Evolutionary conservation across 2,329 filamentous ascomycete genomes (phyloP).

Genomic region (Trichophaea hybrida): DNA sequence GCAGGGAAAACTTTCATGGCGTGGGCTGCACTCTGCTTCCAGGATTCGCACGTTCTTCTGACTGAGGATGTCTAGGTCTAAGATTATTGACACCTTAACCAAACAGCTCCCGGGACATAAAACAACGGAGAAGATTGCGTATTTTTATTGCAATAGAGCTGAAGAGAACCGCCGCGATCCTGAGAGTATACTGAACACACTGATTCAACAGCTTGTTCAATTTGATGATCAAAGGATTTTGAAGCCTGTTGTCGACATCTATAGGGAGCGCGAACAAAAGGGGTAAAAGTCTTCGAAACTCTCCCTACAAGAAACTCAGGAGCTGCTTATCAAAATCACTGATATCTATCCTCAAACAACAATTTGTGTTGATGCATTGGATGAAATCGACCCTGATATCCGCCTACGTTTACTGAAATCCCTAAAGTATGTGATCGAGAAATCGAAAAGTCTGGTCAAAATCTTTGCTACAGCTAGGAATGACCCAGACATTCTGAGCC

Average conservation of each 20-base stretch:
- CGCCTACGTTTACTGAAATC: neutral
- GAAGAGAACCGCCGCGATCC: neutral
- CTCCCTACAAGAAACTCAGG: neutral
- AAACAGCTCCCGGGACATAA: neutral
- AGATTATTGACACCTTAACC: neutral
- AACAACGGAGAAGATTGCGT: neutral
- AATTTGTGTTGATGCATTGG: constrained; percentile 2
- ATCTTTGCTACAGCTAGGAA: constrained; percentile 3
- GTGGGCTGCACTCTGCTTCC: neutral
- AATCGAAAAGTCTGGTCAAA: constrained; percentile 1
- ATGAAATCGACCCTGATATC: neutral
- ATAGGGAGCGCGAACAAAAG: neutral
- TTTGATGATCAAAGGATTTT: neutral
- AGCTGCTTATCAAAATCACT: constrained; percentile 1
- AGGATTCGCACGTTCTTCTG: neutral
- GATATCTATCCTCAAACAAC: constrained; percentile 1
- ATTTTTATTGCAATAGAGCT: constrained; percentile 3
- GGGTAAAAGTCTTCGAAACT: neutral
- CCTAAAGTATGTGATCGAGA: neutral
- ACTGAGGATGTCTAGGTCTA: neutral
- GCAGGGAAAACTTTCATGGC: constrained; percentile 1
- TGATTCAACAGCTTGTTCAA: neutral
- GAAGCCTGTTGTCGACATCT: constrained; percentile 2
- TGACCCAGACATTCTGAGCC: neutral
- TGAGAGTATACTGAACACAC: neutral